Evolutionary conservation across 2,329 filamentous ascomycete genomes (phyloP).

Genomic region (Talaromyces islandicus): DNA sequence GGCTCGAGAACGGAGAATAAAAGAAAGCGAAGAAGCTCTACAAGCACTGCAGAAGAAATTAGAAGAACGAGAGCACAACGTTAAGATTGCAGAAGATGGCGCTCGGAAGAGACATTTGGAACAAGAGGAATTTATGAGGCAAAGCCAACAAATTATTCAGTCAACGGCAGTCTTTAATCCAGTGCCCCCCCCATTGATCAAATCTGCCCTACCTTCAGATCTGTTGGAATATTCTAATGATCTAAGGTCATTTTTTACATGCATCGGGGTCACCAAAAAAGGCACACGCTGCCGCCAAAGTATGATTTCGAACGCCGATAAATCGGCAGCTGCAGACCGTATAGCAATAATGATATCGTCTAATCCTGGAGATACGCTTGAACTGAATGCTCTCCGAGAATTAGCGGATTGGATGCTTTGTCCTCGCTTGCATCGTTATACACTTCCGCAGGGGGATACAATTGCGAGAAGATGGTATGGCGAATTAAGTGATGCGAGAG

Average conservation of each 20-base stretch:
- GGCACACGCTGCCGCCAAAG: slow-evolving; percentile 4
- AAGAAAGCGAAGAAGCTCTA: neutral
- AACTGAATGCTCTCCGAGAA: slow-evolving; percentile 7
- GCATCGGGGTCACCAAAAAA: slow-evolving; percentile 6
- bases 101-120: neutral
- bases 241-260: slow-evolving; percentile 6
- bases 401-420: slow-evolving; percentile 11
- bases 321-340: neutral
- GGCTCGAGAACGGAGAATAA: neutral
- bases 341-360: slow-evolving; percentile 3
- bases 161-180: neutral
- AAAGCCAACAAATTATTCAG: neutral
- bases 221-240: slow-evolving; percentile 1
- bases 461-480: slow-evolving; percentile 7
- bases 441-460: neutral
- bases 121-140: neutral
- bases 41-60: neutral
- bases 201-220: neutral
- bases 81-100: neutral
- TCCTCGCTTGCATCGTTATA: slow-evolving; percentile 7
- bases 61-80: neutral
- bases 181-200: neutral
- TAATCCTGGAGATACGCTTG: neutral
- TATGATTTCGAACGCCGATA: slow-evolving; percentile 1
- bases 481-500: slow-evolving; percentile 5